phyloP scores from a whole-genome alignment of 2,329 filamentous ascomycete genomes.

The Polychaeton citri region DNA sequence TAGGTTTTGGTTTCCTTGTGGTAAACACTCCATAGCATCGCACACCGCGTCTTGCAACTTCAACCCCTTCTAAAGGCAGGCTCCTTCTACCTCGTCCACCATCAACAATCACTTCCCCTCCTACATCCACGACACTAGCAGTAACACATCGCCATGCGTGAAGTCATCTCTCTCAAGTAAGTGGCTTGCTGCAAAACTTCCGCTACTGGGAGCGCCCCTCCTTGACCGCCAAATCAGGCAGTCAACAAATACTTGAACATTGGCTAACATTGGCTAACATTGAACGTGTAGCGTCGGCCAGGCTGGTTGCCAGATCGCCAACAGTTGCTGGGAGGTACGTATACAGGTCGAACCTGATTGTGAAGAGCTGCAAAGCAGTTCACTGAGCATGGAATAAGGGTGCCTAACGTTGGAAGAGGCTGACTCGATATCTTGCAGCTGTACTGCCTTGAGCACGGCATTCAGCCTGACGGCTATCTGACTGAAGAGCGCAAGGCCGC shows the following conservation, averaged over 20 bases:
- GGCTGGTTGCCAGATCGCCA: slow-evolving; percentile 99
- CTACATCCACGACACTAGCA: background rate
- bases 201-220: slow-evolving; percentile 22
- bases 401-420: too few relatives aligned
- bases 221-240: slow-evolving; percentile 27
- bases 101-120: slow-evolving; percentile 2
- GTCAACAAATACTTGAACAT: slow-evolving; percentile 4
- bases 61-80: background rate
- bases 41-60: background rate
- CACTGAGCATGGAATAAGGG: too few relatives aligned
- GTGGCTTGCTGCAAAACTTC: too few relatives aligned
- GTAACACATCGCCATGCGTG: slow-evolving; percentile 56
- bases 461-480: slow-evolving; percentile 98
- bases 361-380: too few relatives aligned
- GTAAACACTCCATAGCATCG: too few relatives aligned
- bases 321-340: slow-evolving; percentile 99
- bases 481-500: slow-evolving; percentile 93
- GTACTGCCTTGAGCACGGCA: slow-evolving; percentile 99
- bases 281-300: slow-evolving; percentile 70
- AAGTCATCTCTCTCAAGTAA: slow-evolving; percentile 90
- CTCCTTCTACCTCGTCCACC: slow-evolving; percentile 2
- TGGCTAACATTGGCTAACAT: slow-evolving; percentile 34
- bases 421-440: slow-evolving; percentile 45
- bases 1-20: too few relatives aligned
- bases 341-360: slow-evolving; percentile 14